Evolutionary conservation across 371 early-diverging fungal species (phyloP).

Genomic region (Mortierella sp.): DNA sequence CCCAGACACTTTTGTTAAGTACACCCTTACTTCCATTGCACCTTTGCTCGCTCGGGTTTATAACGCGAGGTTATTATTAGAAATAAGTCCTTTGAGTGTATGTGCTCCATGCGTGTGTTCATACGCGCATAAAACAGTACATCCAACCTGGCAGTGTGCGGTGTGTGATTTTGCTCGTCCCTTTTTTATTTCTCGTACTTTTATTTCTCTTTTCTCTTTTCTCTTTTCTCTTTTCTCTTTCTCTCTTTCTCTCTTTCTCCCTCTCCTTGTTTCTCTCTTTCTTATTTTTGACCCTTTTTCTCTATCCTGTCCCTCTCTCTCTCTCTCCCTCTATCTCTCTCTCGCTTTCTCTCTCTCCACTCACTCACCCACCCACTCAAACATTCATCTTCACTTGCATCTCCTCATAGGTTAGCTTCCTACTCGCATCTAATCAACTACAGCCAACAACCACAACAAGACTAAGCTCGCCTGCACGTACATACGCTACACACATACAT

Average conservation of each 20-base stretch:
- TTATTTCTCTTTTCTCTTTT: neutral
- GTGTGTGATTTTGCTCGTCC: neutral
- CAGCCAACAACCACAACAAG: neutral
- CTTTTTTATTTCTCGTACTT: neutral
- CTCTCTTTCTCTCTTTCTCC: neutral
- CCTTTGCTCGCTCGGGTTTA: neutral
- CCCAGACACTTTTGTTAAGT: neutral
- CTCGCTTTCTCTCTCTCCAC: neutral
- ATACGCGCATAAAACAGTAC: no score
- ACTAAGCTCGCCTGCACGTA: neutral
- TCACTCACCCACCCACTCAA: neutral
- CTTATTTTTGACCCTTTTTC: neutral
- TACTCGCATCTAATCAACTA: neutral
- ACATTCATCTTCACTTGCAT: neutral
- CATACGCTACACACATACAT: neutral
- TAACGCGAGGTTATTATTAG: neutral
- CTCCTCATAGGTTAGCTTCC: neutral
- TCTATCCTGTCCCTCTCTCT: neutral
- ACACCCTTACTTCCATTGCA: neutral
- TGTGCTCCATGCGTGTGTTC: no score
- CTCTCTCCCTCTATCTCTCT: conserved; percentile 2
- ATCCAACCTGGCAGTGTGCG: neutral
- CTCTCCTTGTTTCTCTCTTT: neutral
- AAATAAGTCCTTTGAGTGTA: neutral
- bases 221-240: neutral